A percentile compares a stretch with the other conserved stretches of the same genome.
Conservation (phyloP, 306 rosid species). For the Oemleria cerasiformis region DNA sequence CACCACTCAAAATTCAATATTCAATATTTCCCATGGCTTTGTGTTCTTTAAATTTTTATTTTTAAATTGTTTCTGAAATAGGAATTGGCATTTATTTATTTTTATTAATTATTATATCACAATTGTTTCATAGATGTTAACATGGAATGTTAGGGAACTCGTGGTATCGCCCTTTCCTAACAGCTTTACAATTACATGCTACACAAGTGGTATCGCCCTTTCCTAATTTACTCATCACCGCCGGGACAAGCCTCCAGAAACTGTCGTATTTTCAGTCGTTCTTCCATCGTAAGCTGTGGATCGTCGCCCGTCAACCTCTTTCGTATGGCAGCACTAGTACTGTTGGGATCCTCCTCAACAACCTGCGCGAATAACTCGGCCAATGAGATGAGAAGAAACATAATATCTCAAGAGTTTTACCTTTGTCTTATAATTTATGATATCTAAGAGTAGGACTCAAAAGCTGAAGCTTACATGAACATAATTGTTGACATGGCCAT, state of each 20-base stretch:
- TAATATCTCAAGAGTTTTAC: not conserved
- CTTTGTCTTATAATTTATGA: not conserved
- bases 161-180: not conserved
- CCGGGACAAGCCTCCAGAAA: constrained; percentile 60
- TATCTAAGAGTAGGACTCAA: not conserved
- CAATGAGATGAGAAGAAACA: constrained; percentile 9
- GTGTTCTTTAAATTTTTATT: not conserved
- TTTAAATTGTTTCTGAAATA: not conserved
- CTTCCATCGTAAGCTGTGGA: constrained; percentile 58
- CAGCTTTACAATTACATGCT: constrained; percentile 38
- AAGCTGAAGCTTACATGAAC: constrained; percentile 52
- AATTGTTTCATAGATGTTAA: not conserved
- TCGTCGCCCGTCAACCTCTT: constrained; percentile 60
- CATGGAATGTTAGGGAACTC: not conserved
- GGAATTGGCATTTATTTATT: not conserved
- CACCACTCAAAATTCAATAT: not conserved
- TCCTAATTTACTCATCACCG: constrained; percentile 38
- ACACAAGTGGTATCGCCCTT: not conserved
- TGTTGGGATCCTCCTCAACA: constrained; percentile 37
- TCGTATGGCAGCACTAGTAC: constrained; percentile 42
- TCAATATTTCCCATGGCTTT: not conserved
- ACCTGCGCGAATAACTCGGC: constrained; percentile 42
- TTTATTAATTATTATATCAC: constrained; percentile 2
- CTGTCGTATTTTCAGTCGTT: constrained; percentile 53
- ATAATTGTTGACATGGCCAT: constrained; percentile 85